Evolutionary conservation across 2,329 filamentous ascomycete species (phyloP), one percentile per base, ranked within the genome.

Genomic region (Cercospora zeae-maydis): DNA sequence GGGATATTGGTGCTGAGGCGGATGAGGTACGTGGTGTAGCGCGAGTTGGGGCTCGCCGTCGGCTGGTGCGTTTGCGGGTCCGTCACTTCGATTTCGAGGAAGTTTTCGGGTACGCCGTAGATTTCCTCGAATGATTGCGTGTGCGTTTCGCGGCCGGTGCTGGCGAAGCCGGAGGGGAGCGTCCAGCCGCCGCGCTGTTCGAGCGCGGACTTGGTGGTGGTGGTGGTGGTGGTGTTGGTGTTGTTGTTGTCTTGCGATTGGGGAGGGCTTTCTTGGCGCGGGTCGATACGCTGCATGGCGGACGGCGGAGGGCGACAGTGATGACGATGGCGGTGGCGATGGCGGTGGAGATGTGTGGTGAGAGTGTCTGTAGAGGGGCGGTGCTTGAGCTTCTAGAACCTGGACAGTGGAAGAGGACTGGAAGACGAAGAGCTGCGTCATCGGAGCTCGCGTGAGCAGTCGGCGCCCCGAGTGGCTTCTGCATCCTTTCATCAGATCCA

Each of bases 11-110:
- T 99, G 73, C 91, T 89, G 82, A 95, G 96, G 72, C 96, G 85
- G 75, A 99, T 97, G 79, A 98, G 93, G 83, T 98, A 99, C 79
- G 96, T 95, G 59, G 95, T 99, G 83, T 98, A 98, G 71, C 95
- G 91, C 10, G 73, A 74, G 19, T 67, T 71, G 36, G 75, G 74
- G 14, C 70, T 73, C 30, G 74, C 62, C 68, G 93, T 93, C 74
- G 95, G 92, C 76, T 96, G 95, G 78, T 96, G 92, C 30, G 93
- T 96, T 79, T 92, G 89, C 34, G 95, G 95, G 77, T 95, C 95
- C 76, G 90, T 90, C 72, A 98, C 92, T 84, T 99, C 95, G 68
- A 99, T 96, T 82, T 99, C 95, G 59, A 99, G 86, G 76, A 98
- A 97, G 82, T 99, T 99, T 83, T 99, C 95, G 5, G 95, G 95